Conservation (phyloP, 2,329 filamentous ascomycete species). For the Periconia sp. region DNA sequence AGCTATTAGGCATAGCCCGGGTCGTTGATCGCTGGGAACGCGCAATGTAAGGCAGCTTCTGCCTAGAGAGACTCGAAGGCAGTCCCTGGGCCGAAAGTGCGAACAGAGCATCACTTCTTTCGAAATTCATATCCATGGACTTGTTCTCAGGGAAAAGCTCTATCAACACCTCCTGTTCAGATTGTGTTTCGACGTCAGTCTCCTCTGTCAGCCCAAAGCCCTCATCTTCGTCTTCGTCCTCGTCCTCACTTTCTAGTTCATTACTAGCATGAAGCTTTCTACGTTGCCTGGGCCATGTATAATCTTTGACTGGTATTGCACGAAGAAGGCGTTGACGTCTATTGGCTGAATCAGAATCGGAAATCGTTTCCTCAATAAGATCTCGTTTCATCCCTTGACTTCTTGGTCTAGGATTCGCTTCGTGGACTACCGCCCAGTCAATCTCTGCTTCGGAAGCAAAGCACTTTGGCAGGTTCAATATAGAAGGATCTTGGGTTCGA, state of each 20-base stretch:
- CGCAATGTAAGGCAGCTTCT: conserved; percentile 35
- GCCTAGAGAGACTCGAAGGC: not conserved
- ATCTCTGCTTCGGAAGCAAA: conserved; percentile 32
- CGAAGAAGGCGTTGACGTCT: conserved; percentile 26
- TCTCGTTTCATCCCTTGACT: not conserved
- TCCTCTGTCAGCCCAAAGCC: not conserved
- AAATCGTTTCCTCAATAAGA: conserved; percentile 21
- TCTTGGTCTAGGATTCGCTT: conserved; percentile 8
- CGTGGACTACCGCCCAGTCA: conserved; percentile 28
- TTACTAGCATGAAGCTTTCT: conserved; percentile 7
- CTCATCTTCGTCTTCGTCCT: conserved; percentile 5
- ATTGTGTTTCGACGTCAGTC: not conserved
- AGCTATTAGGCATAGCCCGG: conserved; percentile 12
- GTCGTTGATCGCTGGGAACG: conserved; percentile 25
- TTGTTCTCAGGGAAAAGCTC: conserved; percentile 20
- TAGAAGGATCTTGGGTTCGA: conserved; percentile 27
- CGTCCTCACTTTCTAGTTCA: conserved; percentile 8
- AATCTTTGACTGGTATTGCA: conserved; percentile 30
- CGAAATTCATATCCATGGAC: conserved; percentile 25
- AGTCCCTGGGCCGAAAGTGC: conserved; percentile 12
- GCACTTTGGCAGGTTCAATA: conserved; percentile 26
- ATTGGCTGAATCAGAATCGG: conserved; percentile 21
- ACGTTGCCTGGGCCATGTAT: conserved; percentile 30
- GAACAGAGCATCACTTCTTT: conserved; percentile 26
- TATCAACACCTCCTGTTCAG: conserved; percentile 17